A percentile compares a stretch with the other conserved stretches of the same genome.
phyloP scores from a whole-genome alignment of 2,329 filamentous ascomycete genomes.

The Ophiognomonia clavigignenti-juglandacearum region DNA sequence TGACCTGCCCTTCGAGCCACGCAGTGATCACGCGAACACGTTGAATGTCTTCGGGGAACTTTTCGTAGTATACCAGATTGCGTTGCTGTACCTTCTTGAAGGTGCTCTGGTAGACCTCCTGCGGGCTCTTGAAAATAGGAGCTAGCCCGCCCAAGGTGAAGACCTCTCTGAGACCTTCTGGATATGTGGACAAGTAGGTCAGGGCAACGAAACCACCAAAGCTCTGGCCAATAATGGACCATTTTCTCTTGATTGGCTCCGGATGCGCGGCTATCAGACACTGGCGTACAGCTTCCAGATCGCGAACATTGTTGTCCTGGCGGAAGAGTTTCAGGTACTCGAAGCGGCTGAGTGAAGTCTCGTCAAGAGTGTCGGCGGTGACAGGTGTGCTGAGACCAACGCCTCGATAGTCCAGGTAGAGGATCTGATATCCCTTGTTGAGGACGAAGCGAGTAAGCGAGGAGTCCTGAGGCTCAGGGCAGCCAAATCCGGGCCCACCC shows the following conservation, averaged over 20 bases:
- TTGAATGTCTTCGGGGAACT: slow-evolving; percentile 76
- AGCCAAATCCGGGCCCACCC: slow-evolving; percentile 80
- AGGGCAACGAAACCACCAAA: slow-evolving; percentile 86
- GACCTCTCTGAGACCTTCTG: slow-evolving; percentile 72
- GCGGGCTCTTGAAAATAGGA: slow-evolving; percentile 65
- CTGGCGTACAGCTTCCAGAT: slow-evolving; percentile 80
- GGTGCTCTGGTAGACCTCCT: slow-evolving; percentile 69
- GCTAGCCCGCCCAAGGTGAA: slow-evolving; percentile 84
- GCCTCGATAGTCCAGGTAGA: slow-evolving; percentile 87
- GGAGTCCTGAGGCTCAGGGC: slow-evolving; percentile 67
- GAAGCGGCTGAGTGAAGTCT: slow-evolving; percentile 48
- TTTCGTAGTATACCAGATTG: slow-evolving; percentile 75
- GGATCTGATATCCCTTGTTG: slow-evolving; percentile 75
- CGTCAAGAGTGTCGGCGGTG: slow-evolving; percentile 64
- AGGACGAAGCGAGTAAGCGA: slow-evolving; percentile 67
- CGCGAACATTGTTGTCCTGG: slow-evolving; percentile 83
- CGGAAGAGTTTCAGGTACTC: slow-evolving; percentile 80
- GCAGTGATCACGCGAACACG: slow-evolving; percentile 62
- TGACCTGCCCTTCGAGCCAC: slow-evolving; percentile 58
- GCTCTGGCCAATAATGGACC: slow-evolving; percentile 85
- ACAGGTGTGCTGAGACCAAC: slow-evolving; percentile 82
- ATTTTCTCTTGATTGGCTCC: slow-evolving; percentile 61
- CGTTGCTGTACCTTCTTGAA: slow-evolving; percentile 66
- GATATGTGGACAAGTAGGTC: slow-evolving; percentile 78
- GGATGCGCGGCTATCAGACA: slow-evolving; percentile 67